Evolutionary conservation across 768 basidiomycete genomes (phyloP).

Genomic region (Dacryopinax spathularia): DNA sequence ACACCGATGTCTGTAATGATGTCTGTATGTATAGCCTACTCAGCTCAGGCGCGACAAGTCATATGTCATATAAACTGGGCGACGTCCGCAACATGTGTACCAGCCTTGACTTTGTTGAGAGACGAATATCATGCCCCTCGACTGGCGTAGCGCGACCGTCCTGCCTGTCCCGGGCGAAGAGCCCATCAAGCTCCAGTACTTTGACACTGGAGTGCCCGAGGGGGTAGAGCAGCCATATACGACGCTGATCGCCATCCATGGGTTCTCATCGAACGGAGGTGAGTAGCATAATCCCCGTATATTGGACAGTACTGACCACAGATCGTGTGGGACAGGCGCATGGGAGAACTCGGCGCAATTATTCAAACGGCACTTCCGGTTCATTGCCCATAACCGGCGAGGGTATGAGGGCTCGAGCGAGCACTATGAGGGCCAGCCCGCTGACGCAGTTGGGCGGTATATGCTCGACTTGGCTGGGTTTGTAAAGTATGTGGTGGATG

Average conservation of each 20-base stretch:
- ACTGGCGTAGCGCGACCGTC: background rate
- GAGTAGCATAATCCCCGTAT: background rate
- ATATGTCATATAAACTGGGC: too few species aligned
- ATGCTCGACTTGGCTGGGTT: background rate
- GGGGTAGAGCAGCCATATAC: background rate
- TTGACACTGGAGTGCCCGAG: background rate
- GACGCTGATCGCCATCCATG: background rate
- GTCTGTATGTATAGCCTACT: too few species aligned
- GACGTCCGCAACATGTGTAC: too few species aligned
- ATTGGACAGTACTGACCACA: too few species aligned
- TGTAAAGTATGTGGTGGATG: background rate
- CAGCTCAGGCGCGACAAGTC: too few species aligned
- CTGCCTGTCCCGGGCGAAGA: background rate
- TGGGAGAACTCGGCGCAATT: background rate
- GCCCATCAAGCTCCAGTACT: background rate
- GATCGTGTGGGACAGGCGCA: background rate
- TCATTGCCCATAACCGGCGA: background rate
- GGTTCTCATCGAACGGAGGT: background rate
- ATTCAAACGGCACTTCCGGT: background rate
- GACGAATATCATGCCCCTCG: background rate
- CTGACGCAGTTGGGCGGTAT: background rate
- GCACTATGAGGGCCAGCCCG: background rate
- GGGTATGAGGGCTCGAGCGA: background rate
- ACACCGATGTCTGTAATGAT: too few species aligned
- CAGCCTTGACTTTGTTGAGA: too few species aligned